Conservation (phyloP, 2,329 filamentous ascomycete species). For the Beauveria brongniartii region DNA sequence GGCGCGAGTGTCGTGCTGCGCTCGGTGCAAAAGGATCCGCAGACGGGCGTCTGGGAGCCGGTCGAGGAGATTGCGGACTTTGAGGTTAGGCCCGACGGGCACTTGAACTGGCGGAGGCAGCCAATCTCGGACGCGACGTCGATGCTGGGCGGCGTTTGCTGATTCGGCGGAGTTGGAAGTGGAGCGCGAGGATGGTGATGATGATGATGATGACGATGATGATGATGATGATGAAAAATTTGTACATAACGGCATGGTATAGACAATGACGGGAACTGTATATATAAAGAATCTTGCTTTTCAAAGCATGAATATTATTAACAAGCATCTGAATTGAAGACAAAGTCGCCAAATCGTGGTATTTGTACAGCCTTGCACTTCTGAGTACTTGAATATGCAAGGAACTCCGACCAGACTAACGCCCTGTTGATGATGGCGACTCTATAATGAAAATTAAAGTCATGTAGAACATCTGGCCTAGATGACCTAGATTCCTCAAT, state of each 20-base stretch:
- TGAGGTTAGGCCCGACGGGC: conserved; percentile 22
- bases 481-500: too few species aligned
- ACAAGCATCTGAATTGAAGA: too few species aligned
- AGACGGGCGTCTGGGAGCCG: conserved; percentile 27
- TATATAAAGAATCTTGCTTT: too few species aligned
- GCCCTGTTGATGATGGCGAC: too few species aligned
- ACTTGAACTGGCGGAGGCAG: conserved; percentile 26
- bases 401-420: too few species aligned
- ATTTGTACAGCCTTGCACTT: too few species aligned
- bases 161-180: background rate
- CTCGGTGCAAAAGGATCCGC: conserved; percentile 23
- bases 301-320: too few species aligned
- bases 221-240: background rate
- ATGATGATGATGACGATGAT: background rate
- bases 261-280: background rate
- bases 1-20: conserved; percentile 30
- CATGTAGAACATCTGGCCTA: too few species aligned
- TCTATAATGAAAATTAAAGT: too few species aligned
- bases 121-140: conserved; percentile 28
- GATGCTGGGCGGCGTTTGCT: conserved; percentile 22
- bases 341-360: too few species aligned
- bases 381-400: too few species aligned
- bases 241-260: background rate
- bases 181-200: background rate
- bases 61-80: conserved; percentile 30